Base-by-base conservation (phyloP, 2,329 filamentous ascomycete species). In the Botrytis aclada region DNA sequence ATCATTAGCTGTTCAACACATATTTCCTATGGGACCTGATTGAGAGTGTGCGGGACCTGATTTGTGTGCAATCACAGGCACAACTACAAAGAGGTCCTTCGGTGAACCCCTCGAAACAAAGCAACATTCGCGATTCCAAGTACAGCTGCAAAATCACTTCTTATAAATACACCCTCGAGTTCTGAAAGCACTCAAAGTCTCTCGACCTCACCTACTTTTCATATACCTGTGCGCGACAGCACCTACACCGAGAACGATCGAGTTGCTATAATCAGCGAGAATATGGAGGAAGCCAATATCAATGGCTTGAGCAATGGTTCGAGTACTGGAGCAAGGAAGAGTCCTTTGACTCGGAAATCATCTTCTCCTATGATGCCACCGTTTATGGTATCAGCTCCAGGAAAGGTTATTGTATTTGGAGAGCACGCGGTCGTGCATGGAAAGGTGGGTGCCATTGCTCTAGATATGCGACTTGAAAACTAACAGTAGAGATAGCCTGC, bases 391-490 rank as follows among this genome's bases (percentile, higher is more conserved):
- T 98, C 96, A 25, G 95, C 97, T 3, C 96, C 96, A 0, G 97
- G 95, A 76, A 99, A 99, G 82, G 96, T 98, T 80, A 99, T 99
- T 82, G 93, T 98, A 70, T 98, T 95, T 84, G 96, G 96, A 77
- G 96, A 99, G 83, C 96, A 99, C 84, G 93, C 96, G 3, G 96
- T 98, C n/a, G 96, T 99, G 32, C 90, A 99, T 81, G 95, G 95
- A 80, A 98, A 98, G 88, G 92, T 93, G 84, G 72, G 83, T 78
- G 45, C 32, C 39, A 45, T 67, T 58, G 39, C 61, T 34, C 32
- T 20, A 60, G 29, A 29, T 29, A 5, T 58, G 47, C 63, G 29
- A 32, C 37, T 29, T 54, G 29, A 20, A 25, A n/a, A 60, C 51
- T 67, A 47, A 67, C 29, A 41, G 25, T 60, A 20, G 43, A 70